Base-by-base conservation (phyloP, 768 basidiomycete genomes). In the Termitomyces bulborhizus region DNA sequence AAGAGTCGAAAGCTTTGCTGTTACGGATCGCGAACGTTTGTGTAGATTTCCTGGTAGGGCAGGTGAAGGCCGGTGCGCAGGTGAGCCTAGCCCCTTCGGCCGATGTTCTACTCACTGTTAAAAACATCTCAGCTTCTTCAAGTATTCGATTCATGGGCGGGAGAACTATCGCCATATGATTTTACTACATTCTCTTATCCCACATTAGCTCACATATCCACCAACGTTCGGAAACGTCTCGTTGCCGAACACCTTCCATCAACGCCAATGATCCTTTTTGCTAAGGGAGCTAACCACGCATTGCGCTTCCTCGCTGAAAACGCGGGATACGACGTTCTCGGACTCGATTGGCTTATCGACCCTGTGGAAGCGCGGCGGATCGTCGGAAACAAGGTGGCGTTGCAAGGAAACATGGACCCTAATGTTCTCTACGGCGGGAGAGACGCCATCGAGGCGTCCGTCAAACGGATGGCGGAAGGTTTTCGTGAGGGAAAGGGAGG, bases 381-480 rank as follows among this genome's bases (percentile, higher is more conserved):
- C 21, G 84, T 89, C 44, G 82, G 82, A 6, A 77, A 71, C 50
- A 78, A 76, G 57, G 82, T 87, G 51, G 81, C 84, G 3, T 71
- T 96, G 34, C 97, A 99, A 67, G 97, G 97, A 7, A 98, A 98
- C 72, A 75, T 95, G 68, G 96, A 99, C 69, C 97, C 96, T 21
- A 80, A 79, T 57, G 75, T 93, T 32, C 74, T 99, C 48, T 93
- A 91, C 59, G 95, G 90, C 21, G 93, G 93, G 3, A 78, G 73
- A 57, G 86, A 86, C 6, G 92, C 93, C 12, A 98, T 98, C 63
- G 91, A 94, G 71, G 69, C 71, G 39, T 84, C 89, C 60, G 93
- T 97, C 39, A 84, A 92, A 73, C 77, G 87, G 60, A 88, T 94
- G 82, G 82, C 84, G 57, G 75, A 82, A 58, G 79, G 78, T n/a